Percentiles rank a stretch among this genome's conserved stretches.
phyloP scores from a whole-genome alignment of 2,329 filamentous ascomycete species.

The Phyllosticta paracitricarpa region DNA sequence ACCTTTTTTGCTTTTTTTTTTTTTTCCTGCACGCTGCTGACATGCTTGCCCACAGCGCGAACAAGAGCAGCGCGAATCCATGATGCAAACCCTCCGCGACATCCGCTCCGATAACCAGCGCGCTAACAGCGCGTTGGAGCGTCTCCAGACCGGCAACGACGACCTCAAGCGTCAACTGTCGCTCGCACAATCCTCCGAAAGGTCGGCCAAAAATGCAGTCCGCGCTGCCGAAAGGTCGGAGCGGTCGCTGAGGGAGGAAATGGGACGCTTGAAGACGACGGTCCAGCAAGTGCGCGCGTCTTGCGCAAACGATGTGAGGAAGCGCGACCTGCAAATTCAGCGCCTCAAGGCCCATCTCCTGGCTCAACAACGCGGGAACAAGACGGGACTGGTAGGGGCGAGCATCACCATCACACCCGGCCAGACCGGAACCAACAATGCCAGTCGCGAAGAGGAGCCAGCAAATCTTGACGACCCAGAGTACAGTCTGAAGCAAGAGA shows the following conservation, averaged over 20 bases:
- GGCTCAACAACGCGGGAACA: constrained; percentile 47
- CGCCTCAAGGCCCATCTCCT: constrained; percentile 77
- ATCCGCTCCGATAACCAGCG: constrained; percentile 67
- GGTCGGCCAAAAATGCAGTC: constrained; percentile 58
- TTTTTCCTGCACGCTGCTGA: background rate
- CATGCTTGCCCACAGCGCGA: constrained; percentile 54
- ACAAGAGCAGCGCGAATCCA: constrained; percentile 74
- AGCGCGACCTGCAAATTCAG: constrained; percentile 81
- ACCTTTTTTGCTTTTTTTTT: background rate
- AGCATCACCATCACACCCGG: constrained; percentile 38
- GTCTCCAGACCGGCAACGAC: constrained; percentile 43
- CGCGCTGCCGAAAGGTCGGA: constrained; percentile 64
- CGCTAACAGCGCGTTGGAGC: constrained; percentile 58
- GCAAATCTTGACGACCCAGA: constrained; percentile 43
- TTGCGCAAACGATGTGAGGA: constrained; percentile 83
- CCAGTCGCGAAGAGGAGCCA: constrained; percentile 42
- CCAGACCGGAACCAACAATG: constrained; percentile 17
- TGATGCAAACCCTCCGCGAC: constrained; percentile 67
- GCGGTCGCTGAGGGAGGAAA: constrained; percentile 73
- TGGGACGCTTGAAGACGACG: constrained; percentile 65
- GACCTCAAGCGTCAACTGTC: constrained; percentile 49
- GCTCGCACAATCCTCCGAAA: constrained; percentile 58
- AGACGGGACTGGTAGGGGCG: constrained; percentile 35
- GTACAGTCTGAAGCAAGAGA: constrained; percentile 72
- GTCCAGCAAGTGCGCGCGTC: constrained; percentile 76